These are phyloP conservation scores for Huiozyma naganishii DNA, from an alignment of 805 yeast species.

Conservation along the genomic window DNA sequence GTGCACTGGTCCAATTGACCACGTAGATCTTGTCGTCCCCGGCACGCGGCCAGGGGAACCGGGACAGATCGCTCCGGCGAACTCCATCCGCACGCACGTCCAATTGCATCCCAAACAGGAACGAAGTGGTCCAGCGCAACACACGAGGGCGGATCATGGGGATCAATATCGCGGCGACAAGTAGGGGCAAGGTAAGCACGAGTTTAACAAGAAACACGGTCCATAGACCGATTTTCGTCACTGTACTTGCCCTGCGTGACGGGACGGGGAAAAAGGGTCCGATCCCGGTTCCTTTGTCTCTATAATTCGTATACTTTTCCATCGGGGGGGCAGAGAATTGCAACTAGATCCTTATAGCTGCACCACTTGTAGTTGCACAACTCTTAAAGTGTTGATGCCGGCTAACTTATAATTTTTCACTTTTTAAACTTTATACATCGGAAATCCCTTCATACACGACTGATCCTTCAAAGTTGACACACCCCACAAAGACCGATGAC, in stretches of 20 bases:
- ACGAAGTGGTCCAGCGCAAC: slow-evolving; percentile 1
- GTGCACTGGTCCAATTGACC: slow-evolving; percentile 38
- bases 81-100: slow-evolving; percentile 34
- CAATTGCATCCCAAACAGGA: slow-evolving; percentile 28
- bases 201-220: slow-evolving; percentile 5
- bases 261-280: slow-evolving; percentile 66
- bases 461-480: no score
- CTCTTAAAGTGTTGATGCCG: no score
- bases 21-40: slow-evolving; percentile 23
- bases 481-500: slow-evolving; percentile 38
- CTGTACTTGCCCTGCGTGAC: background rate
- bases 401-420: no score
- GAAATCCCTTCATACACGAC: no score
- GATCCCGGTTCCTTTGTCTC: slow-evolving; percentile 90
- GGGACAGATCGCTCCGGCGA: slow-evolving; percentile 26
- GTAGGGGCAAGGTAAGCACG: slow-evolving; percentile 13
- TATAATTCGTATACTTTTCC: slow-evolving; percentile 78
- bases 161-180: slow-evolving; percentile 6
- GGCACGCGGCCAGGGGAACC: background rate
- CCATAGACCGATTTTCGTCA: background rate
- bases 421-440: no score
- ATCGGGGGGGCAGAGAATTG: slow-evolving; percentile 30
- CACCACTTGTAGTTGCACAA: background rate
- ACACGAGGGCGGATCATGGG: background rate
- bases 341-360: no score